Conservation (phyloP, 1,284 basidiomycete species). For the Moesziomyces aphidis region DNA sequence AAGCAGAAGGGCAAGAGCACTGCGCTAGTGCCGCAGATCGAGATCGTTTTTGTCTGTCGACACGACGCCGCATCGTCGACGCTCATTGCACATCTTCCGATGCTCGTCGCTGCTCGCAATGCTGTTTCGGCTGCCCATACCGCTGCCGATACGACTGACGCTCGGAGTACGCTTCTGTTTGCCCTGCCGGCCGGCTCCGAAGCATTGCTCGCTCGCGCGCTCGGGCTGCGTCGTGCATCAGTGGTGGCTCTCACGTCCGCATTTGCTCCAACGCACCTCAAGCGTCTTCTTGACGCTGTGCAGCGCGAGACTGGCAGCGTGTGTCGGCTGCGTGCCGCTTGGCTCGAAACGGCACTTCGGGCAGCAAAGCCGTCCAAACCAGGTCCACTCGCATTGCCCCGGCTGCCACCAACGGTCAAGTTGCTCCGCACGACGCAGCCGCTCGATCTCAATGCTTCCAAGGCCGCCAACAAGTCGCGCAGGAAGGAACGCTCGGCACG, state of each 20-base stretch:
- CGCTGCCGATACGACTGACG: background rate
- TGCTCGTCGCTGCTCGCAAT: slow-evolving; percentile 35
- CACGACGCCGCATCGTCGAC: slow-evolving; percentile 28
- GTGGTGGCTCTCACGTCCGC: slow-evolving; percentile 29
- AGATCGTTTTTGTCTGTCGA: slow-evolving; percentile 45
- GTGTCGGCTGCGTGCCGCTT: slow-evolving; percentile 18
- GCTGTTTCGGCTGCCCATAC: slow-evolving; percentile 19
- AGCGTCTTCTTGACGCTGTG: slow-evolving; percentile 8
- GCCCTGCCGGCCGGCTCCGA: slow-evolving; percentile 37
- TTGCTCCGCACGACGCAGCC: slow-evolving; percentile 39
- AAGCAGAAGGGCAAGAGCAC: slow-evolving; percentile 14
- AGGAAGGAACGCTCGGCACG: slow-evolving; percentile 19
- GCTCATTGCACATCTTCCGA: slow-evolving; percentile 41
- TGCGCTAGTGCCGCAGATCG: background rate
- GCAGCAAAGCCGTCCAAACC: slow-evolving; percentile 5
- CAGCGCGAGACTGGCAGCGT: slow-evolving; percentile 18
- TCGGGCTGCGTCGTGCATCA: slow-evolving; percentile 23
- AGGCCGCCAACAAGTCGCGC: slow-evolving; percentile 22
- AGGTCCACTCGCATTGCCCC: slow-evolving; percentile 1
- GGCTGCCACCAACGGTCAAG: slow-evolving; percentile 32
- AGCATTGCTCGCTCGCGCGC: slow-evolving; percentile 18
- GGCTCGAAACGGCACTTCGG: slow-evolving; percentile 37
- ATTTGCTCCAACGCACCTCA: slow-evolving; percentile 3
- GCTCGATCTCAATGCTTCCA: slow-evolving; percentile 33
- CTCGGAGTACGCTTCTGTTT: slow-evolving; percentile 12